These are phyloP conservation scores for Platanus orientalis DNA, from an alignment of 164 flowering plant genomes.

Conservation along the genomic window DNA sequence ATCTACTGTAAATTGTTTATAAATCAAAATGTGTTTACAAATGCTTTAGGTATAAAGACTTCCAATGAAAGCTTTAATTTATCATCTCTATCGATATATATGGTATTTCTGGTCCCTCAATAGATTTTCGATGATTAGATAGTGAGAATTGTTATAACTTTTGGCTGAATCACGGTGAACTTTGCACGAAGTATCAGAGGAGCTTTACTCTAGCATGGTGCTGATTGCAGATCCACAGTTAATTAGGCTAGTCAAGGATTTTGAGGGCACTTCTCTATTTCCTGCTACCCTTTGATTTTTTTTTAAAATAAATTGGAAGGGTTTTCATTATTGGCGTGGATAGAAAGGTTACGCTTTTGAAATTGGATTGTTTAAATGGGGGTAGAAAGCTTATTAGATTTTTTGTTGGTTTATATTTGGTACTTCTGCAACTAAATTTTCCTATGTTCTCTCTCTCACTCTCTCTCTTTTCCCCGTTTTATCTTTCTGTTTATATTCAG, in stretches of 20 bases:
- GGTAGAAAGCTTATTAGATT: not conserved
- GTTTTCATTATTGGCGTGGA: not conserved
- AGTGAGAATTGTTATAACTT: not conserved
- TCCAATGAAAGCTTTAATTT: too few relatives aligned
- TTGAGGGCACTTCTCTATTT: not conserved
- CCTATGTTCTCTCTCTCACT: not conserved
- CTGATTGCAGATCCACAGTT: not conserved
- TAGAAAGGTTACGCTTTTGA: not conserved
- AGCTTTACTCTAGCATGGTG: not conserved
- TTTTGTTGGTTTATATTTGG: not conserved
- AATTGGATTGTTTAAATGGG: not conserved
- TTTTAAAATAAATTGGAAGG: not conserved
- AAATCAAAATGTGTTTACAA: too few relatives aligned
- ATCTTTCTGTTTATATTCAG: constrained; percentile 28
- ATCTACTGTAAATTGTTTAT: not conserved
- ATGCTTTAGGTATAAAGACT: too few relatives aligned
- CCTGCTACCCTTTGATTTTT: not conserved
- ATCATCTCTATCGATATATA: too few relatives aligned
- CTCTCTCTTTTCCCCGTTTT: not conserved
- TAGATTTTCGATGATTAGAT: too few relatives aligned
- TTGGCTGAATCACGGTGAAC: not conserved
- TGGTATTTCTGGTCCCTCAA: too few relatives aligned
- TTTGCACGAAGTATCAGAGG: not conserved
- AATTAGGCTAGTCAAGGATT: not conserved
- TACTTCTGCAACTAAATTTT: not conserved